Evolutionary conservation across 2,329 filamentous ascomycete species (phyloP), one percentile per base, ranked within the genome.

Genomic region (Fusarium marasasianum): DNA sequence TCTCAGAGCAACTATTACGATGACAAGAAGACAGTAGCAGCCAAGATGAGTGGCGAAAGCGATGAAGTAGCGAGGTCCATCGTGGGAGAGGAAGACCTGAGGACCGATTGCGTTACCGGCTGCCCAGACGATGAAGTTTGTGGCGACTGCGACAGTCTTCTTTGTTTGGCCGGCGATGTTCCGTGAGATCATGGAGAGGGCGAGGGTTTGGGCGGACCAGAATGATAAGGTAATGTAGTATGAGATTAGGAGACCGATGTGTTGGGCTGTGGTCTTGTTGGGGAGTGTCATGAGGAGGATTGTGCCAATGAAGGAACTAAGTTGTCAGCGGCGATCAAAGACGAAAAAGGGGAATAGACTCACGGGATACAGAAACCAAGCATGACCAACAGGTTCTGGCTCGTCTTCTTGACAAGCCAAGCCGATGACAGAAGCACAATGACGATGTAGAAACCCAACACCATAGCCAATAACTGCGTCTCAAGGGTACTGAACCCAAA

Each of bases 181-280:
- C 22, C 91, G 87, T 1, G 89, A 90, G 64, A 93, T 86, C 84
- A 94, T 87, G 20, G 90, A 91, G 75, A 94, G 86, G 13, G 88
- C 85, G 18, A 94, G 84, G 4, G 90, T 92, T 77, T 92, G 89
- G 0, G 91, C 92, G 0, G 92, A 91, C 92, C 92, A 94, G 87
- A 95, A 95, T 10, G 91, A 93, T 24, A 94, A 86, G 0, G 90
- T 91, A 70, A 94, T 91, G 83, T 94, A 95, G 85, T 94, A 95
- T 77, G 87, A 89, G 77, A 94, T 89, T 20, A 94, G 83, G 1
- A 95, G 86, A 11, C 92, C 92, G 35, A 91, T 86, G 17, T 72
- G 65, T n/a, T 47, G 24, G 5, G 40, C 31, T 10, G 15, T 44
- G 9, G 38, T 50, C 24, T 57, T 41, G 17, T 48, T 53, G 17